Conservation (phyloP, 2,329 filamentous ascomycete genomes). For the Microcera coccophila region DNA sequence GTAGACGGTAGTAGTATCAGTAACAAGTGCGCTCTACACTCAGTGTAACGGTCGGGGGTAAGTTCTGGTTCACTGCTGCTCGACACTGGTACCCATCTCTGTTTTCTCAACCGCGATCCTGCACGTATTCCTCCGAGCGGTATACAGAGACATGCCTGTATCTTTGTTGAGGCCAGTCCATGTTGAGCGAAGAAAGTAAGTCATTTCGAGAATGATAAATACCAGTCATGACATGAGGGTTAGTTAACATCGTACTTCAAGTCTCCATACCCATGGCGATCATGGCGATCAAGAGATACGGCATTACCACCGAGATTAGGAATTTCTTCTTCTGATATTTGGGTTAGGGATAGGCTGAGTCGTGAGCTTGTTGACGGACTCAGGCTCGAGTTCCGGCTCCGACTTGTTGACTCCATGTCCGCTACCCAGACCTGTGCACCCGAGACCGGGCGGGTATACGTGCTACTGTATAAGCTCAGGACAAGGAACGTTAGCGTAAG, state of each 20-base stretch:
- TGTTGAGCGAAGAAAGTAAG: too few relatives aligned
- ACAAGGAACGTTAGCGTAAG: neutral
- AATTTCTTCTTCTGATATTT: neutral
- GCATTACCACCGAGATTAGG: neutral
- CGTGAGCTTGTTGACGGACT: neutral
- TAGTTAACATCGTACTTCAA: too few relatives aligned
- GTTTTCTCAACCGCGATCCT: neutral
- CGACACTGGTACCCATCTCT: neutral
- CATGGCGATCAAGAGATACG: too few relatives aligned
- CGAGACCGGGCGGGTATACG: neutral
- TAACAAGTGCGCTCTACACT: neutral
- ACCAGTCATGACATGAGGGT: too few relatives aligned
- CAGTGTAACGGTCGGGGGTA: slow-evolving; percentile 7
- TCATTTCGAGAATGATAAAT: too few relatives aligned
- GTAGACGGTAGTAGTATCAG: neutral
- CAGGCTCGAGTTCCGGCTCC: neutral
- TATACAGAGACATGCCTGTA: too few relatives aligned
- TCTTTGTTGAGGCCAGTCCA: too few relatives aligned
- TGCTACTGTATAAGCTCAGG: too few relatives aligned
- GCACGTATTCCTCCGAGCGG: too few relatives aligned
- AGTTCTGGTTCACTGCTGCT: neutral
- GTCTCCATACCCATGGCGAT: neutral
- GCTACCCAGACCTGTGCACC: neutral
- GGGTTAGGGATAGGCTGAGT: neutral
- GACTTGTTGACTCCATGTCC: neutral